phyloP scores from a whole-genome alignment of 2,329 filamentous ascomycete species.

The Diaporthe nobilis region DNA sequence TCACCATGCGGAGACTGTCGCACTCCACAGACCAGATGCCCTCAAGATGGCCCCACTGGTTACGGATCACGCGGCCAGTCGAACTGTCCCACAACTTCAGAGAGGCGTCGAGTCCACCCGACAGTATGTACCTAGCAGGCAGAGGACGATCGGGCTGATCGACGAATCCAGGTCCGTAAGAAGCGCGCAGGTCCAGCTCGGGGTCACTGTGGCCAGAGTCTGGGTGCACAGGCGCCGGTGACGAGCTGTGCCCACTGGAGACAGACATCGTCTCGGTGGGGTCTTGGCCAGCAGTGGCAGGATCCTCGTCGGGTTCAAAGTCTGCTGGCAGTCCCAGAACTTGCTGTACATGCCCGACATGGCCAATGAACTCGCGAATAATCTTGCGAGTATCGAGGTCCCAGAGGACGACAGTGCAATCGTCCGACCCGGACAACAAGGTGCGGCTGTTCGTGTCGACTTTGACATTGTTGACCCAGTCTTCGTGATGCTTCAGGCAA shows the following conservation, averaged over 20 bases:
- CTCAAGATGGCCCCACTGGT: conserved; percentile 97
- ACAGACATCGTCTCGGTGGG: conserved; percentile 69
- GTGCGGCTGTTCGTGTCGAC: conserved; percentile 87
- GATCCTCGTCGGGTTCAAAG: conserved; percentile 87
- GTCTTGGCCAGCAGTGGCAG: conserved; percentile 57
- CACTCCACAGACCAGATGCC: conserved; percentile 95
- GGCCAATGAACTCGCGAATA: conserved; percentile 84
- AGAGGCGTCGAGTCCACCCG: conserved; percentile 90
- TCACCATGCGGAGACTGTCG: conserved; percentile 89
- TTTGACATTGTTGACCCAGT: conserved; percentile 97
- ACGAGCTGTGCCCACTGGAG: conserved; percentile 61
- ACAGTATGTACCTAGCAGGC: conserved; percentile 92
- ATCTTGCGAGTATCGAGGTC: conserved; percentile 88
- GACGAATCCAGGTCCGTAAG: conserved; percentile 75
- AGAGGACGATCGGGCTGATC: conserved; percentile 73
- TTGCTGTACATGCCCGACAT: conserved; percentile 96
- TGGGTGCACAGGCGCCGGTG: conserved; percentile 50
- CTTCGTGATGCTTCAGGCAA: conserved; percentile 84
- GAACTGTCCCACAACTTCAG: conserved; percentile 93
- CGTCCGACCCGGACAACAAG: conserved; percentile 93
- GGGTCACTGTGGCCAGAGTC: conserved; percentile 46
- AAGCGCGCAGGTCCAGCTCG: conserved; percentile 62
- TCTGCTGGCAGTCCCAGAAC: conserved; percentile 86
- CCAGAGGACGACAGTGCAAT: conserved; percentile 92
- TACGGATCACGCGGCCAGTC: conserved; percentile 85